These are phyloP conservation scores for Citrus reticulata DNA, from an alignment of 345 rosid genomes.

Conservation along the genomic window DNA sequence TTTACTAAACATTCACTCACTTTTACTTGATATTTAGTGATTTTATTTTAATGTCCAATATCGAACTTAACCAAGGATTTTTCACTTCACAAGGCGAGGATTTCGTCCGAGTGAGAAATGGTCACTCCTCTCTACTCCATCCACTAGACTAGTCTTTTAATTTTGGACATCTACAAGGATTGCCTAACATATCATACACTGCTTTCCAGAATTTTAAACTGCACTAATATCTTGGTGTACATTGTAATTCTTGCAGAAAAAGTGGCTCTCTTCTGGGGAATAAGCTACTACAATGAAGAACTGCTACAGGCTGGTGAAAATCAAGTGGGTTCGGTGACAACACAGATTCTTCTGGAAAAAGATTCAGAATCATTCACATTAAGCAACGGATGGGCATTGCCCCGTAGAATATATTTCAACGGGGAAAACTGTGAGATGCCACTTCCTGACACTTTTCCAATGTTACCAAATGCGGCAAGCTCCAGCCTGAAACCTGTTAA, in stretches of 20 bases:
- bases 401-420: slow-evolving; percentile 48
- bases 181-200: too few species aligned
- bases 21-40: too few species aligned
- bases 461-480: slow-evolving; percentile 39
- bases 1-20: too few species aligned
- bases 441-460: slow-evolving; percentile 46
- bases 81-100: too few species aligned
- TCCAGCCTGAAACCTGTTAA: slow-evolving; percentile 7
- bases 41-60: too few species aligned
- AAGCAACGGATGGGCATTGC: slow-evolving; percentile 59
- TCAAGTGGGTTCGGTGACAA: slow-evolving; percentile 34
- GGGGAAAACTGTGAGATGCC: slow-evolving; percentile 59
- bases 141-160: too few species aligned
- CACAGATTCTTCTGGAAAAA: slow-evolving; percentile 45
- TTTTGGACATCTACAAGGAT: too few species aligned
- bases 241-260: slow-evolving; percentile 36
- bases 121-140: too few species aligned
- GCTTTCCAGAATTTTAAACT: too few species aligned
- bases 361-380: slow-evolving; percentile 39
- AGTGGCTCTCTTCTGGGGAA: slow-evolving; percentile 57
- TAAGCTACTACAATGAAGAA: slow-evolving; percentile 34
- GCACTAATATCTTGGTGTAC: too few species aligned
- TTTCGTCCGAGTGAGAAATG: too few species aligned
- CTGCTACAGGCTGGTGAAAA: slow-evolving; percentile 24
- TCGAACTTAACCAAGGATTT: too few species aligned